These are phyloP conservation scores for Raphanus hybrid DNA, from an alignment of 441 rosid genomes.

Conservation along the genomic window DNA sequence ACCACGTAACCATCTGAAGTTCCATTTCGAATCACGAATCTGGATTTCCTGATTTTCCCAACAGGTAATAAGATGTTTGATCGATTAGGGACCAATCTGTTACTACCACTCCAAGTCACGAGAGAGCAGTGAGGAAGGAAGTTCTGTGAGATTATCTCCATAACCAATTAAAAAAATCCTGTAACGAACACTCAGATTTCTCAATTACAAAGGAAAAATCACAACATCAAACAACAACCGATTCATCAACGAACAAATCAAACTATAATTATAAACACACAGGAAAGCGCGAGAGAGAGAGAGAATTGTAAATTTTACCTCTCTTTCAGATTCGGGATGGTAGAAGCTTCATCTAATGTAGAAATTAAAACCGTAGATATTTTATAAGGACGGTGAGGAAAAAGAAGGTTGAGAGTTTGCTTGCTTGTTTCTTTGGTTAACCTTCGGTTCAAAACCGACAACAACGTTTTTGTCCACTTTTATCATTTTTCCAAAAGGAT, in stretches of 20 bases:
- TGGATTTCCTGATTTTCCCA: slow-evolving; percentile 29
- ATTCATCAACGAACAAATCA: background rate
- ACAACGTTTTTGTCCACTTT: background rate
- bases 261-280: no score
- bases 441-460: background rate
- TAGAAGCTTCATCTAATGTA: background rate
- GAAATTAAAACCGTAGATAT: no score
- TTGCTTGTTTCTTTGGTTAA: background rate
- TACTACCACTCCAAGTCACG: slow-evolving; percentile 29
- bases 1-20: slow-evolving; percentile 61
- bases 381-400: background rate
- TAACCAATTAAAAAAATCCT: background rate
- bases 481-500: background rate
- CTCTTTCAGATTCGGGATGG: background rate
- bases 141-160: slow-evolving; percentile 35
- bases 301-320: background rate
- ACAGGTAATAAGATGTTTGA: slow-evolving; percentile 8
- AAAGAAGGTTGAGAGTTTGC: background rate
- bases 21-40: slow-evolving; percentile 52
- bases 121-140: slow-evolving; percentile 37
- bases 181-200: background rate
- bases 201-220: no score
- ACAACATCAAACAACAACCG: no score
- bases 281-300: no score
- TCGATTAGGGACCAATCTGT: slow-evolving; percentile 13